Evolutionary conservation across 176 grass and related monocot genomes (phyloP).

Genomic region (Guadua angustifolia): DNA sequence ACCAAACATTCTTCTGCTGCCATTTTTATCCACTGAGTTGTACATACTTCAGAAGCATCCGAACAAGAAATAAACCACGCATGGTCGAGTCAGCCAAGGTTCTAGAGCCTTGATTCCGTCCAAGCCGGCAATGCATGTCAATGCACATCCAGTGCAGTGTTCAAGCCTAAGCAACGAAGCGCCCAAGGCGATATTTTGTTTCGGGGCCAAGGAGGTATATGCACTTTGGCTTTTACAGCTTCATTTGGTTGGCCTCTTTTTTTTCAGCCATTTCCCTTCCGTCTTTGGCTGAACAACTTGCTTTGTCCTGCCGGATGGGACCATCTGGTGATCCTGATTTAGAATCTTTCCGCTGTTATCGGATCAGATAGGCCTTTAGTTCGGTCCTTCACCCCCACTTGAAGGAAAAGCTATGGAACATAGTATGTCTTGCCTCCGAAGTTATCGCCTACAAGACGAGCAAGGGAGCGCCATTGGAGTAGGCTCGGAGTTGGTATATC

Average conservation of each 20-base stretch:
- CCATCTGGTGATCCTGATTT: constrained; percentile 24
- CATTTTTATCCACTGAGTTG: background rate
- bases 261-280: constrained; percentile 32
- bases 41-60: constrained; percentile 21
- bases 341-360: constrained; percentile 51
- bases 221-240: constrained; percentile 22
- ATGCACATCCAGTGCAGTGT: background rate
- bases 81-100: constrained; percentile 4
- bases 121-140: constrained; percentile 4
- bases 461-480: constrained; percentile 19
- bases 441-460: constrained; percentile 37
- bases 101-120: background rate
- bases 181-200: constrained; percentile 44
- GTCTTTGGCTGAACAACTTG: constrained; percentile 40
- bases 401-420: constrained; percentile 14
- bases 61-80: background rate
- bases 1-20: background rate
- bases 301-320: constrained; percentile 37
- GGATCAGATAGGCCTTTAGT: constrained; percentile 48
- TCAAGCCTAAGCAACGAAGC: constrained; percentile 48
- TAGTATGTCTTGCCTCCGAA: constrained; percentile 55
- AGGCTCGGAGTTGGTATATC: background rate
- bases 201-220: constrained; percentile 23
- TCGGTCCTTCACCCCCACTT: constrained; percentile 38
- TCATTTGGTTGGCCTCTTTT: constrained; percentile 12